Conservation (phyloP, 441 rosid species). For the Isatis lusitanica region DNA sequence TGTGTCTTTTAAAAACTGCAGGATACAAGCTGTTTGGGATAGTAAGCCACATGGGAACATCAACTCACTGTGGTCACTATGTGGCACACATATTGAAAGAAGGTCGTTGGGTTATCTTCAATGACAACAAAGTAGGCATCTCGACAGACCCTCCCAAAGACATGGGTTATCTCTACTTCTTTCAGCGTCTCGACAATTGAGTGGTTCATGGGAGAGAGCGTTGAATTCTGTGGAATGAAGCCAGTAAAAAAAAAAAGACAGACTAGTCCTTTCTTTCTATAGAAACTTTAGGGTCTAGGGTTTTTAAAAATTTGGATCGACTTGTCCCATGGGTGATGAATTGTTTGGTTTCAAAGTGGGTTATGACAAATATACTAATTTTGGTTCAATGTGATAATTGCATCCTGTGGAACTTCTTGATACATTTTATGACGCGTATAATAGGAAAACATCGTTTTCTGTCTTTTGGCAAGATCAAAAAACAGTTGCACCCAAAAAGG, state of each 20-base stretch:
- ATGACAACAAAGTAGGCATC: constrained; percentile 86
- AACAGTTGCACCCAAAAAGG: neutral
- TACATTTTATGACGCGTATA: neutral
- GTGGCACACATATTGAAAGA: constrained; percentile 90
- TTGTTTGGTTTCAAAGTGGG: constrained; percentile 1
- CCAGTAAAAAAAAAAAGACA: neutral
- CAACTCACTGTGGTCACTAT: constrained; percentile 91
- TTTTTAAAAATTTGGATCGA: constrained; percentile 18
- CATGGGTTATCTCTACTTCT: constrained; percentile 95
- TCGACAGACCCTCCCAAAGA: constrained; percentile 89
- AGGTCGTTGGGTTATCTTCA: constrained; percentile 92
- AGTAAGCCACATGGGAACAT: constrained; percentile 95
- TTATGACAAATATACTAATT: neutral
- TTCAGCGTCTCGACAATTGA: constrained; percentile 73
- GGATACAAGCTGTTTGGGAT: constrained; percentile 86
- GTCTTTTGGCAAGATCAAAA: neutral
- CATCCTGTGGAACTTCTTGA: neutral
- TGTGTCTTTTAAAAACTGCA: constrained; percentile 37
- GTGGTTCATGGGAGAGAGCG: neutral
- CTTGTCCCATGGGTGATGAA: neutral
- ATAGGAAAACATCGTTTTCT: neutral
- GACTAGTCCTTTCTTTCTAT: constrained; percentile 15
- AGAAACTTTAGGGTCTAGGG: constrained; percentile 19
- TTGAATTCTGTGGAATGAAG: neutral
- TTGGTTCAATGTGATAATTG: neutral